Conservation (phyloP, 768 basidiomycete genomes). For the Fomitopsis serialis region DNA sequence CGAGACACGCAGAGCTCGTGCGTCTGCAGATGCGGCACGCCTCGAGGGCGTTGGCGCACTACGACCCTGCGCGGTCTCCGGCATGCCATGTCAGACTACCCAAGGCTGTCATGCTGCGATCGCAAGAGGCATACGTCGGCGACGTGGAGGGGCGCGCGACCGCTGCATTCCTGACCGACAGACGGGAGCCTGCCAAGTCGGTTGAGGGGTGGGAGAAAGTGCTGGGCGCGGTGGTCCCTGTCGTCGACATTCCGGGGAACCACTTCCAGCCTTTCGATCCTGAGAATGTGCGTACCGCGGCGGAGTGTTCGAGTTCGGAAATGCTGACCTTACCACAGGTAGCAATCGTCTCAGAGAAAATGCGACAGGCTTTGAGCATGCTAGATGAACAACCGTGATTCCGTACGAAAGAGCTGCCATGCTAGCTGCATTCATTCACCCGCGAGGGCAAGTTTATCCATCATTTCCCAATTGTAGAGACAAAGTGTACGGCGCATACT, state of each 20-base stretch:
- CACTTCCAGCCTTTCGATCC: constrained; percentile 57
- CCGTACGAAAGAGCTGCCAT: no score
- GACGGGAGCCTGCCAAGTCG: constrained; percentile 28
- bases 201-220: constrained; percentile 45
- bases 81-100: constrained; percentile 20
- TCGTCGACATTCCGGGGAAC: constrained; percentile 57
- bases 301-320: not conserved
- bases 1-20: constrained; percentile 18
- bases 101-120: constrained; percentile 49
- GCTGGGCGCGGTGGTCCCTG: constrained; percentile 30
- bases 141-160: constrained; percentile 12
- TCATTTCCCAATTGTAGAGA: not conserved
- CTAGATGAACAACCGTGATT: not conserved
- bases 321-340: not conserved
- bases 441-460: not conserved
- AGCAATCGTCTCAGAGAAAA: not conserved
- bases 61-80: constrained; percentile 30
- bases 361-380: not conserved
- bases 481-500: not conserved
- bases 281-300: constrained; percentile 38
- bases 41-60: constrained; percentile 39
- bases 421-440: not conserved
- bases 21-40: constrained; percentile 13
- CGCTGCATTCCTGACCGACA: constrained; percentile 38
- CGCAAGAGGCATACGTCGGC: constrained; percentile 38